phyloP scores from a whole-genome alignment of 2,329 filamentous ascomycete species.

The Sordariomycetes sp. region DNA sequence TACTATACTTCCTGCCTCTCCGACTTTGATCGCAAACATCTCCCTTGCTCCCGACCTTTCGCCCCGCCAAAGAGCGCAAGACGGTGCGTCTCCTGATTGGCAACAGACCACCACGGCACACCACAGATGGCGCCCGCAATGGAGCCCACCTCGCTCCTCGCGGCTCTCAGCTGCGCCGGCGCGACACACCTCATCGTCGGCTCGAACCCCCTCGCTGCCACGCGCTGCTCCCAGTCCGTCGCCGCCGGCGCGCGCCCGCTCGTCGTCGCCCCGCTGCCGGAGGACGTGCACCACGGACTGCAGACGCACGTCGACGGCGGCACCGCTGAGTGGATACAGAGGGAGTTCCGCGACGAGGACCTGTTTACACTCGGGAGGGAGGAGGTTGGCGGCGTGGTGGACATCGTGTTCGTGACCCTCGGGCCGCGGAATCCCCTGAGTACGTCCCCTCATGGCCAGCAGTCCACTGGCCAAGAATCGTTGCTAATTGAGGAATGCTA shows the following conservation, averaged over 20 bases:
- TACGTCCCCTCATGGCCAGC: conserved; percentile 12
- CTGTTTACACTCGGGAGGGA: conserved; percentile 64
- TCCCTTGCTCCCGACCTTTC: not conserved
- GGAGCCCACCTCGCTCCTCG: conserved; percentile 42
- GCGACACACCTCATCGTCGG: conserved; percentile 80
- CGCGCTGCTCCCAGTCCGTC: conserved; percentile 67
- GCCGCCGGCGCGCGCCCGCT: conserved; percentile 71
- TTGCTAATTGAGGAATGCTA: too few relatives aligned
- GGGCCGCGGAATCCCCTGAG: conserved; percentile 29
- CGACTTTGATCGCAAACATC: not conserved
- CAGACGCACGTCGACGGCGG: conserved; percentile 53
- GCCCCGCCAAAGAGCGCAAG: not conserved
- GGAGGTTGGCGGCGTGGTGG: conserved; percentile 67
- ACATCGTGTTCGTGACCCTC: conserved; percentile 80
- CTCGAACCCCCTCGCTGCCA: conserved; percentile 73
- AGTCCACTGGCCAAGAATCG: too few relatives aligned
- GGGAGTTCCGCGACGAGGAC: conserved; percentile 57
- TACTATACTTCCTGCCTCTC: not conserved
- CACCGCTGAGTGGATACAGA: conserved; percentile 51
- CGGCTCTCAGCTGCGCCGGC: conserved; percentile 54
- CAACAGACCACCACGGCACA: not conserved
- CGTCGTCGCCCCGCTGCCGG: conserved; percentile 57
- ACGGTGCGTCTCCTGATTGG: too few relatives aligned
- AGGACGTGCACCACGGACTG: conserved; percentile 42
- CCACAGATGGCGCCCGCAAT: not conserved